Conservation (phyloP, 164 flowering plant genomes). For the Tinospora cordifolia region DNA sequence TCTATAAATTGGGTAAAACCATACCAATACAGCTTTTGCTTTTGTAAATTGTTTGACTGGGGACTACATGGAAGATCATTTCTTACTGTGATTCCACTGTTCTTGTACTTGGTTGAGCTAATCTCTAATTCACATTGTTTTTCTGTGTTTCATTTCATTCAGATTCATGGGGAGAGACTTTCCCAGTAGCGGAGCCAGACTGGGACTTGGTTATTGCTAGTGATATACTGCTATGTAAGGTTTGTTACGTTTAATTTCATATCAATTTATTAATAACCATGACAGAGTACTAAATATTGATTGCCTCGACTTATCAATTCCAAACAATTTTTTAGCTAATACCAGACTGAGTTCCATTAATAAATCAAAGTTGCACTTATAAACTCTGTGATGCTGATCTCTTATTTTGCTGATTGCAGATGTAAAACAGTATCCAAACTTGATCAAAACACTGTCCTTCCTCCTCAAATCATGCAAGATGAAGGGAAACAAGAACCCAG, state of each 20-base stretch:
- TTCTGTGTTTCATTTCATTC: conserved; percentile 14
- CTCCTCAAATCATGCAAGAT: conserved; percentile 64
- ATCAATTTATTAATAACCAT: neutral
- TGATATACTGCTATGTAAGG: conserved; percentile 85
- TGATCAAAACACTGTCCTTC: conserved; percentile 68
- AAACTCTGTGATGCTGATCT: neutral
- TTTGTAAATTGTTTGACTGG: too few species aligned
- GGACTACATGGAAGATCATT: too few species aligned
- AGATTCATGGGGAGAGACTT: conserved; percentile 99
- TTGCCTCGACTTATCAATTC: neutral
- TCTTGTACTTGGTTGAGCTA: too few species aligned
- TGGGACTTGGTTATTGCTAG: conserved; percentile 94
- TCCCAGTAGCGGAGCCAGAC: conserved; percentile 51
- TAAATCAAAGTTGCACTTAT: neutral
- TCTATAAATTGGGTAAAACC: too few species aligned
- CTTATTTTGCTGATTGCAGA: conserved; percentile 42
- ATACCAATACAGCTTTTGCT: too few species aligned
- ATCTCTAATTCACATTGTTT: neutral
- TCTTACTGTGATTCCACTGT: too few species aligned
- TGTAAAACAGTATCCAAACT: conserved; percentile 82
- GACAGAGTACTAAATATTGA: neutral
- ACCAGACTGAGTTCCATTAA: neutral
- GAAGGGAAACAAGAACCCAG: conserved; percentile 18
- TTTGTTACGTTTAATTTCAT: conserved; percentile 16
- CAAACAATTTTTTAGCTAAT: neutral